phyloP scores from a whole-genome alignment of 108 stramenopile species.

The Stephanodiscus triporus region DNA sequence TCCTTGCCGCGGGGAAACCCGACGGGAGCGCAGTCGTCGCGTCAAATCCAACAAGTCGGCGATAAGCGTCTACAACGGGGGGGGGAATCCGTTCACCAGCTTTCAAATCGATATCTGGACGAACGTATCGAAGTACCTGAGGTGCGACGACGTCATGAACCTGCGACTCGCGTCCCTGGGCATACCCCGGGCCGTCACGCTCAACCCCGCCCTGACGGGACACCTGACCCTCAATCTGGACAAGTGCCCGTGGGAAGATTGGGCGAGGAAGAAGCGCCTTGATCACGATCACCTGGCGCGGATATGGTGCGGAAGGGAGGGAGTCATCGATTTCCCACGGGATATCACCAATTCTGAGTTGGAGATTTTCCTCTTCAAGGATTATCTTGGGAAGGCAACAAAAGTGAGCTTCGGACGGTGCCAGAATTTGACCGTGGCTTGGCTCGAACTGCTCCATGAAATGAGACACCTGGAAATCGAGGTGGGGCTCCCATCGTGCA shows the following conservation, averaged over 20 bases:
- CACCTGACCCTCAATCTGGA: constrained; percentile 48
- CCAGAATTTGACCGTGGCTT: constrained; percentile 35
- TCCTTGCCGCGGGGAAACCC: background rate
- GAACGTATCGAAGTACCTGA: constrained; percentile 19
- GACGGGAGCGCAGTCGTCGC: background rate
- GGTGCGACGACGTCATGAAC: constrained; percentile 31
- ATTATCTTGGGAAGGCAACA: constrained; percentile 17
- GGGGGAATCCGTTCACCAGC: constrained; percentile 16
- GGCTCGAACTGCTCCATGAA: constrained; percentile 31
- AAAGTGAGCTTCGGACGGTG: constrained; percentile 35
- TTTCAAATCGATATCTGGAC: constrained; percentile 44
- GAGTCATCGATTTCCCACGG: constrained; percentile 35
- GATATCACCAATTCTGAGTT: constrained; percentile 39
- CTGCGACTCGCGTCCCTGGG: constrained; percentile 45
- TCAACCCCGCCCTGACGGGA: constrained; percentile 39
- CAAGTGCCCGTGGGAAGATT: constrained; percentile 43
- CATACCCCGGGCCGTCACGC: constrained; percentile 30
- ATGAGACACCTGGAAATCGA: constrained; percentile 31
- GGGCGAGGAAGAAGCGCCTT: constrained; percentile 39
- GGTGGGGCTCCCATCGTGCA: constrained; percentile 29
- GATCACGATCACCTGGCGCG: constrained; percentile 37
- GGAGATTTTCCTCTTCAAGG: constrained; percentile 42
- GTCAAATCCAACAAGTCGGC: background rate
- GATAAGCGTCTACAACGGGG: background rate
- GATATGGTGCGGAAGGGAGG: constrained; percentile 37